These are phyloP conservation scores for Neurospora sp. DNA, from an alignment of 2,329 filamentous ascomycete genomes.

Conservation along the genomic window DNA sequence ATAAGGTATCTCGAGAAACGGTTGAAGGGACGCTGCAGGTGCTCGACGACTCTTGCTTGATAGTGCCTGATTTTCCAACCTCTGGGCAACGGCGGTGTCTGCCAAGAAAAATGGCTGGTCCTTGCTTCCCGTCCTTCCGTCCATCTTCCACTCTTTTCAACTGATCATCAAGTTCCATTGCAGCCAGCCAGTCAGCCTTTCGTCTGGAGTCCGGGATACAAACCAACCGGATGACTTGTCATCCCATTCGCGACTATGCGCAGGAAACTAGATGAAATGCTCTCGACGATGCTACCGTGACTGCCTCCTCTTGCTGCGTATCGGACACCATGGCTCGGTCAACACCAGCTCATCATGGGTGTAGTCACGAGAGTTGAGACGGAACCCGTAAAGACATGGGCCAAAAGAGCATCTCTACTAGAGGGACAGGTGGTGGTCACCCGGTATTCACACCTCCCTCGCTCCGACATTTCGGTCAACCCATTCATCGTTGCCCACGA, in stretches of 20 bases:
- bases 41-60: too few species aligned
- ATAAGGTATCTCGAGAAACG: not conserved
- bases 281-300: not conserved
- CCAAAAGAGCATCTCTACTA: not conserved
- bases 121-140: not conserved
- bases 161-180: not conserved
- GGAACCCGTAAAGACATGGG: not conserved
- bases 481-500: not conserved
- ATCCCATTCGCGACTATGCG: not conserved
- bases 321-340: not conserved
- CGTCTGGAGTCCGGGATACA: not conserved
- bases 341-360: not conserved
- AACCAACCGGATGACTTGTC: not conserved
- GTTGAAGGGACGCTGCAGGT: not conserved
- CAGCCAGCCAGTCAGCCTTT: not conserved
- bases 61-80: not conserved
- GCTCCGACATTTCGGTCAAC: not conserved
- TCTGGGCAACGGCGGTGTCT: not conserved
- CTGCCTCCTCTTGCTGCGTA: not conserved
- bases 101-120: not conserved
- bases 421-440: not conserved
- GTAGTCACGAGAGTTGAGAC: not conserved
- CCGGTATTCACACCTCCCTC: not conserved
- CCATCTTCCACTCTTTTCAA: not conserved
- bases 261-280: not conserved